Evolutionary conservation across 768 basidiomycete species (phyloP).

Genomic region (Hortiboletus campestris): DNA sequence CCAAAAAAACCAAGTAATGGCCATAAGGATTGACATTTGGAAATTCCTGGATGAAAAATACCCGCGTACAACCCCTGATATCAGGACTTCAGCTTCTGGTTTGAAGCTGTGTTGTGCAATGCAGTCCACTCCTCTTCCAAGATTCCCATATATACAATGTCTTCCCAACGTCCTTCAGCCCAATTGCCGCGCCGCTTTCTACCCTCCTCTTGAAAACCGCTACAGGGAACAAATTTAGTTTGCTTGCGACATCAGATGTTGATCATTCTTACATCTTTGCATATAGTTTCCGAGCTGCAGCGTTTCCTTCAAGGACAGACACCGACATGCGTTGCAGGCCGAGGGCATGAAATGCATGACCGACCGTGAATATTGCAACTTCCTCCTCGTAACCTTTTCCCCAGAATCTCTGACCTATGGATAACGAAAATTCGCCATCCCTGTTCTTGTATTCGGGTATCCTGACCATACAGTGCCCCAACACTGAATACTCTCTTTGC

Average conservation of each 20-base stretch:
- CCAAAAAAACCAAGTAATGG: too few species aligned
- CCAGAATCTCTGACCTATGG: too few species aligned
- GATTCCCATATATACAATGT: slow-evolving; percentile 34
- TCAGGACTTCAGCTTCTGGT: not conserved
- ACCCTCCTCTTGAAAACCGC: too few species aligned
- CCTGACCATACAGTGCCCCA: too few species aligned
- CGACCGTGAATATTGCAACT: slow-evolving; percentile 33
- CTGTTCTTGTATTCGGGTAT: too few species aligned
- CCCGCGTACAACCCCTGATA: too few species aligned
- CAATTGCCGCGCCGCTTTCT: slow-evolving; percentile 14
- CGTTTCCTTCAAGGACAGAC: slow-evolving; percentile 34
- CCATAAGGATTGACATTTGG: too few species aligned
- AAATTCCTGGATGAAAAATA: too few species aligned
- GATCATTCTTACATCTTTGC: slow-evolving; percentile 33
- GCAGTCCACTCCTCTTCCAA: slow-evolving; percentile 33
- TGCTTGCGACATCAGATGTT: not conserved
- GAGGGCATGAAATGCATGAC: slow-evolving; percentile 35
- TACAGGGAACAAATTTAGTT: too few species aligned
- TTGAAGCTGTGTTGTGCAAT: not conserved
- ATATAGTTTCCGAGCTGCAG: slow-evolving; percentile 32
- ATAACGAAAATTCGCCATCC: too few species aligned
- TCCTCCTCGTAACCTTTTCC: slow-evolving; percentile 37
- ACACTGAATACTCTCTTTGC: too few species aligned
- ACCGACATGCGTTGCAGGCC: slow-evolving; percentile 29
- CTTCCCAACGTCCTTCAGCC: slow-evolving; percentile 27